phyloP scores from a whole-genome alignment of 2,329 filamentous ascomycete species.

The Nakataea oryzae region DNA sequence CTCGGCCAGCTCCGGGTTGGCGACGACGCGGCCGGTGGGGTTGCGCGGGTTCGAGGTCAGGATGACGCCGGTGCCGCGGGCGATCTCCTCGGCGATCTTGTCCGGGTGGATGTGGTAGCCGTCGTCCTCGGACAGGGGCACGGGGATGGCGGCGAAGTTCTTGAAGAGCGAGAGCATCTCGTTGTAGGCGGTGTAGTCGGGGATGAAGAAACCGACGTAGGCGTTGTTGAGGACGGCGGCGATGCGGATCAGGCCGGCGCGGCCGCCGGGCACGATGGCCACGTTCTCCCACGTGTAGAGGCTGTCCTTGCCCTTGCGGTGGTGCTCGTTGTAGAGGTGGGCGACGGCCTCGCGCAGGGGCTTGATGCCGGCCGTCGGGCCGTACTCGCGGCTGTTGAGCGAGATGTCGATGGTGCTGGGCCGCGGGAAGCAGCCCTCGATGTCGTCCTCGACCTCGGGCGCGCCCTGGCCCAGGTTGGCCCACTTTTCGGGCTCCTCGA shows the following conservation, averaged over 20 bases:
- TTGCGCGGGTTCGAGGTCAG: conserved; percentile 93
- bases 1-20: conserved; percentile 73
- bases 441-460: conserved; percentile 88
- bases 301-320: conserved; percentile 76
- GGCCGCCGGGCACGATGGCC: conserved; percentile 86
- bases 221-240: conserved; percentile 88
- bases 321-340: conserved; percentile 84
- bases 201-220: conserved; percentile 88
- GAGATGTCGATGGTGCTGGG: conserved; percentile 70
- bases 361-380: conserved; percentile 89
- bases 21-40: conserved; percentile 80
- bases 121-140: conserved; percentile 74
- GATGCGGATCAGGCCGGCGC: conserved; percentile 88
- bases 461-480: conserved; percentile 92
- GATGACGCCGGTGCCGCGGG: conserved; percentile 77
- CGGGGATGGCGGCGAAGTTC: conserved; percentile 85
- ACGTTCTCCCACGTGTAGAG: conserved; percentile 98
- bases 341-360: conserved; percentile 82
- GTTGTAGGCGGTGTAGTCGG: conserved; percentile 94
- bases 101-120: conserved; percentile 89
- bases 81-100: conserved; percentile 86
- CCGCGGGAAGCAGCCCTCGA: conserved; percentile 77
- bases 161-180: conserved; percentile 95
- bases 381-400: conserved; percentile 76
- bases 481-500: conserved; percentile 73